Evolutionary conservation across 352 stramenopile genomes (phyloP).

Genomic region (Globisporangium middletonii): DNA sequence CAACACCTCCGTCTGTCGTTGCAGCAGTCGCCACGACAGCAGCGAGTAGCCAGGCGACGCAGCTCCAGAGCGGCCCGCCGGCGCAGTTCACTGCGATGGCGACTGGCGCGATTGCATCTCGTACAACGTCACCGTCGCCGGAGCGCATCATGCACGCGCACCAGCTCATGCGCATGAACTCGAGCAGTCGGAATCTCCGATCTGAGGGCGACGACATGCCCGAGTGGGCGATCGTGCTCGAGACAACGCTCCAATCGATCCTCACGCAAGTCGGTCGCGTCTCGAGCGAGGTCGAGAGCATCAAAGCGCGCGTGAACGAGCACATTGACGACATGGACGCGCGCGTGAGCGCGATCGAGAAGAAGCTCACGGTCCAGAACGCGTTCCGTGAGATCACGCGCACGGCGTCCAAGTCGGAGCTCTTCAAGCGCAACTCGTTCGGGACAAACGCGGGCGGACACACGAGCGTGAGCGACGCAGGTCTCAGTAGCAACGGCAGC

Average conservation of each 20-base stretch:
- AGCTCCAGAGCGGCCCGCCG: too few species aligned
- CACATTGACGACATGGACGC: constrained; percentile 36
- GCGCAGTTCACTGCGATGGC: too few species aligned
- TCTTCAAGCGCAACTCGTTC: constrained; percentile 15
- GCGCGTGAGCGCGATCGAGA: constrained; percentile 40
- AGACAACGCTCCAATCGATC: constrained; percentile 47
- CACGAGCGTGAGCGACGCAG: not conserved
- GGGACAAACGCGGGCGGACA: not conserved
- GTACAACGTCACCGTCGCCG: not conserved
- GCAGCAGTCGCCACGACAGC: constrained; percentile 3
- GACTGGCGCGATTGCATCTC: not conserved
- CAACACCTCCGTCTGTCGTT: too few species aligned
- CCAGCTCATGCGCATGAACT: not conserved
- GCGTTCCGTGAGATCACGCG: constrained; percentile 44
- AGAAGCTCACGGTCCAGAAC: constrained; percentile 34
- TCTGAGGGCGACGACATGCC: constrained; percentile 19
- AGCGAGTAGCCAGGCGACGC: not conserved
- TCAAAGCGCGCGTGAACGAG: constrained; percentile 37
- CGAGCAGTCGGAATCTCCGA: constrained; percentile 4
- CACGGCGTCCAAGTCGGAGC: constrained; percentile 12
- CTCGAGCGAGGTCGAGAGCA: constrained; percentile 43
- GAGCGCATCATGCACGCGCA: not conserved
- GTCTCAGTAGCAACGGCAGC: not conserved
- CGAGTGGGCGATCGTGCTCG: constrained; percentile 45
- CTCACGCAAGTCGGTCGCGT: constrained; percentile 45